Base-by-base conservation (phyloP, 441 rosid genomes). In the Populus hybrid region DNA sequence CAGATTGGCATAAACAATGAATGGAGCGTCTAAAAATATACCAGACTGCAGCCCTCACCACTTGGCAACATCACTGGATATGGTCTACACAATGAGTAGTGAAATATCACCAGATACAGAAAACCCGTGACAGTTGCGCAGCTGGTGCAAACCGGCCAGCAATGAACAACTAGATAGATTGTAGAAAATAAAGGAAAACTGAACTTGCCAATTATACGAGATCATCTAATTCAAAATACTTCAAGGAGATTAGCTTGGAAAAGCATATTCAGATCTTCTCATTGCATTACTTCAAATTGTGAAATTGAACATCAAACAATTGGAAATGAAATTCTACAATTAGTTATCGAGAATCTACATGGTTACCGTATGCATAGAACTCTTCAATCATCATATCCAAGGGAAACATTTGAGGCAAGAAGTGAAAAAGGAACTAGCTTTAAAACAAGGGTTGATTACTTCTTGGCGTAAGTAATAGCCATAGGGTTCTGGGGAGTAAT, bases 401-500 rank as follows among this genome's bases (percentile, higher is more conserved):
- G 32, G 32, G 32, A 30, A 30, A 30, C 32, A 30, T 30, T 30
- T 30, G 32, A 30, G 32, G 32, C 4, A 30, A 30, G 32, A 30
- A 30, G 32, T 30, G 32, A 30, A 30, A 30, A 30, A 30, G 32
- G 32, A 30, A 30, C 32, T 30, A 30, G 32, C 32, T 30, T 30
- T 30, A 30, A 30, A 30, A 30, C 32, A 7, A 30, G 21, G 68
- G 8, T 71, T 28, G 36, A 23, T 81, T 82, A 91, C 85, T 90
- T 93, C 87, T 93, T 93, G 79, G 95, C 94, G n/a, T 86, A 91
- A 79, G 90, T 79, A 81, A 93, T 88, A 28, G 84, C 81, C 98
- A 94, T 93, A 46, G 98, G 97, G 77, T 88, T 86, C 81, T 91
- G 97, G 8, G 98, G 96, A 76, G 94, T 86, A 79, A 96, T 90